Conservation (phyloP, 2,329 filamentous ascomycete species). For the Nemania sp. region DNA sequence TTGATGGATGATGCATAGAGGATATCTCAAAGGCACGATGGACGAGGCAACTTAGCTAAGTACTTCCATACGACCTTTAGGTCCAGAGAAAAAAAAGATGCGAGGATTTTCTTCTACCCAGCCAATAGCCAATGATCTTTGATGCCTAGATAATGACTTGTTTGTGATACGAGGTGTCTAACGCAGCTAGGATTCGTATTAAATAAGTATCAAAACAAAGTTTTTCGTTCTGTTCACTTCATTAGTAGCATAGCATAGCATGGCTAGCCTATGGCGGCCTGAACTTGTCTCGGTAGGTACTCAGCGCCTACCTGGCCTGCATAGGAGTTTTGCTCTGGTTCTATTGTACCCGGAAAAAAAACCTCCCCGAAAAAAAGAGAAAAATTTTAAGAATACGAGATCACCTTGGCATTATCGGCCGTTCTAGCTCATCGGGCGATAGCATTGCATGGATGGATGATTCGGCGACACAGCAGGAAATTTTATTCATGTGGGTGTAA, state of each 20-base stretch:
- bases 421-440: not conserved
- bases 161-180: too few species aligned
- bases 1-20: not conserved
- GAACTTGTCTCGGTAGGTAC: too few species aligned
- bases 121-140: too few species aligned
- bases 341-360: not conserved
- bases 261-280: too few species aligned
- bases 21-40: not conserved
- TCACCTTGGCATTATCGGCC: not conserved
- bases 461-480: not conserved
- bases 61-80: not conserved
- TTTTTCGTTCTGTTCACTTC: too few species aligned
- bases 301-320: not conserved
- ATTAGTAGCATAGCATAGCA: too few species aligned
- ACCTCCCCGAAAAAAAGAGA: too few species aligned
- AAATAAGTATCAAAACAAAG: too few species aligned
- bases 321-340: not conserved
- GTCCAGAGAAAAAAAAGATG: not conserved
- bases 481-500: constrained; percentile 4
- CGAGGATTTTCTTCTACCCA: not conserved
- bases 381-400: not conserved
- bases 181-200: too few species aligned
- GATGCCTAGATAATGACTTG: too few species aligned
- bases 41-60: not conserved
- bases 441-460: too few species aligned